Evolutionary conservation across 768 basidiomycete genomes (phyloP), one percentile per base, ranked within the genome.

Genomic region (Psilocybe tampanensis): DNA sequence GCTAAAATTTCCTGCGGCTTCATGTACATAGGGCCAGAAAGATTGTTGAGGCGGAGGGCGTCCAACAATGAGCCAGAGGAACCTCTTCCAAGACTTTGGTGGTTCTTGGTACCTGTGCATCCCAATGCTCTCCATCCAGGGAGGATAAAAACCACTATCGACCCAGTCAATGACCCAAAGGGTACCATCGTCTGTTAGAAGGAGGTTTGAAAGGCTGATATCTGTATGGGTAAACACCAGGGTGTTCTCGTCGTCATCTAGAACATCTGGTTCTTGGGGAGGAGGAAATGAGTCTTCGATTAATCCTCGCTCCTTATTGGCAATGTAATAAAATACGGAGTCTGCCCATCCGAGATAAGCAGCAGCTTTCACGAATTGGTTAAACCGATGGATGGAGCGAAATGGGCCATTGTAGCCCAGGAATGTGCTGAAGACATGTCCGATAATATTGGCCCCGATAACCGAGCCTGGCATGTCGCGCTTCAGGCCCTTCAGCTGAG

Each of bases 111-210:
- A 56, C 26, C 23, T 12, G 22, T 33, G 15, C 41, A 70, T 56
- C 4, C 22, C 47, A 3, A 59, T 21, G n/a, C 43, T 48, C 42
- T 70, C 70, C 13, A 64, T 66, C 66, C 70, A 73, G 13, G 13
- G 56, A 5, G 72, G 72, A 55, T 64, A 74, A 42, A 56, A 66
- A 2, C 72, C 71, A 4, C 67, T 58, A 11, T 56, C 53, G 0
- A 34, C 69, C 68, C 70, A 73, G 55, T 73, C 73, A n/a, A n/a
- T n/a, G n/a, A 74, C 39, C 70, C 72, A 74, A 8, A 73, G 47
- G 13, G 54, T 54, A 1, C 68, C 70, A 34, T 68, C 66, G 8
- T 66, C 53, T 18, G 56, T 62, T 5, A 71, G 48, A 21, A 72
- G 47, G 29, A 71, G 45, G 48, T 74, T 72, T 12, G 59, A 45